Evolutionary conservation across 352 stramenopile genomes (phyloP), one percentile per base, ranked within the genome.

Genomic region (Globisporangium splendens): DNA sequence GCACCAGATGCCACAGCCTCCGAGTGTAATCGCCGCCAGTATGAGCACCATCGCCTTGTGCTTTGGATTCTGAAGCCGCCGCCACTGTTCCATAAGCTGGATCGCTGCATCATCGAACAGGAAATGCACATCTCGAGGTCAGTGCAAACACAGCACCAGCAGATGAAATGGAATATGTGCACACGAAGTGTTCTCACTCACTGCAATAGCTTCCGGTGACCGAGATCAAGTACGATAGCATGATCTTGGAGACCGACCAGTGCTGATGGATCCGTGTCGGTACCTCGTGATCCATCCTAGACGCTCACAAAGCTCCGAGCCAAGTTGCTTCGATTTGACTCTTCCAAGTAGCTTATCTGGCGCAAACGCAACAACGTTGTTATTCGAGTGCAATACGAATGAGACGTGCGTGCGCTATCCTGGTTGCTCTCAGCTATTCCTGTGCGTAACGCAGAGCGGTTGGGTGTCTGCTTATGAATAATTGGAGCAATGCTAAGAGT

Each of bases 81-180:
- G 73, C 78, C 78, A 86, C 56, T 88, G 77, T 55, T 88, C 78
- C 78, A 88, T 88, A 18, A 86, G 50, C 58, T 88, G 78, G 35
- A 88, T 86, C 6, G 73, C 78, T 88, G 42, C 24, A 51, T 31
- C 41, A 42, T 18, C 21, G 20, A 35, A 31, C 7, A 18, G 5
- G n/a, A 10, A 21, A n/a, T 24, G 5, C 48, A 42, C 1, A 43
- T 2, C 38, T 43, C 38, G 12, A 12, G 18, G 20, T 15, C 20
- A 35, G 8, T 13, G 50, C 38, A 56, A 20, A 13, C 14, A 8
- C 14, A 17, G 38, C 10, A 31, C 24, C 24, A 31, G 24, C 24
- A 2, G 24, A 31, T 31, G 49, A 1, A 31, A 54, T 11, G 17
- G n/a, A 35, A 31, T n/a, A 53, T 46, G 24, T 5, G 24, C 24